Percentiles rank a stretch among this genome's conserved stretches.
These are phyloP conservation scores for Aspergillus fumigatus DNA, from an alignment of 2,329 filamentous ascomycete species.

Conservation along the genomic window DNA sequence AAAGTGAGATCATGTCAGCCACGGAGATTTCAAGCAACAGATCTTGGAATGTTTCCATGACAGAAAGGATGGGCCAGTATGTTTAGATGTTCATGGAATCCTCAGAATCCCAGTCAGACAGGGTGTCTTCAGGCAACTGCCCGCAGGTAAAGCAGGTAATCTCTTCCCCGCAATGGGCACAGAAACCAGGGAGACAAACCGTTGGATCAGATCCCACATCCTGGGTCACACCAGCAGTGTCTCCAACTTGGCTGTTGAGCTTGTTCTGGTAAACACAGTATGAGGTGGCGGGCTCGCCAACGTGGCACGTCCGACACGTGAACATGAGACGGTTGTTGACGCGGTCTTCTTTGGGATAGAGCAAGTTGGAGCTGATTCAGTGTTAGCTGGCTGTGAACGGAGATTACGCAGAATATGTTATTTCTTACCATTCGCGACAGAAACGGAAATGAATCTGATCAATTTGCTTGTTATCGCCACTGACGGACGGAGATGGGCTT, in stretches of 20 bases:
- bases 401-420: neutral
- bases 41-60: conserved; percentile 7
- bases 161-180: conserved; percentile 55
- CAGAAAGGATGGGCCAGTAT: neutral
- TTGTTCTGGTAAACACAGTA: conserved; percentile 95
- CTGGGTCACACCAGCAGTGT: conserved; percentile 94
- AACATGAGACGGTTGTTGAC: conserved; percentile 82
- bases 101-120: conserved; percentile 14
- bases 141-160: conserved; percentile 53
- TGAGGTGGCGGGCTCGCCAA: conserved; percentile 78
- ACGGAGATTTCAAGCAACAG: conserved; percentile 16
- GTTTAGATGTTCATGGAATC: conserved; percentile 8
- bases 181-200: conserved; percentile 68
- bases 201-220: conserved; percentile 97
- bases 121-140: conserved; percentile 23
- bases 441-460: conserved; percentile 95
- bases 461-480: conserved; percentile 34
- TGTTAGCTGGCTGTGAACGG: conserved; percentile 14
- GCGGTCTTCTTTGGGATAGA: conserved; percentile 94
- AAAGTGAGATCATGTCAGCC: conserved; percentile 27
- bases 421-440: conserved; percentile 82
- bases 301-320: conserved; percentile 92
- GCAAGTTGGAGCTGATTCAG: conserved; percentile 73
- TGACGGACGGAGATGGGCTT: conserved; percentile 39
- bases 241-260: conserved; percentile 83